These are phyloP conservation scores for Leccinum olivaceoglutinosum DNA, from an alignment of 1,284 basidiomycete species.

Conservation along the genomic window DNA sequence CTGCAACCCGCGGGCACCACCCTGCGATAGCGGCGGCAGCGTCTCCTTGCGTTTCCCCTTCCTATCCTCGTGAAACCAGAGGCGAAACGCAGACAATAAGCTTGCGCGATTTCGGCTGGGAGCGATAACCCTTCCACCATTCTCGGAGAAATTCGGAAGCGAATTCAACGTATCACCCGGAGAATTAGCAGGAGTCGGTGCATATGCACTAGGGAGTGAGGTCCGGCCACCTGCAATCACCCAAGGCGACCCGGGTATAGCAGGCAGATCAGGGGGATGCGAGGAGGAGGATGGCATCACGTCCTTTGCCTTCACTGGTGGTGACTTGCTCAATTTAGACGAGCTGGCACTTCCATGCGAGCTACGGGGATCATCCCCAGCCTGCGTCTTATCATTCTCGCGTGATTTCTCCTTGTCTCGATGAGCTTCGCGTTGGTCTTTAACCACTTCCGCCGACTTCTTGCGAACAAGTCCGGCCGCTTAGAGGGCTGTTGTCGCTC, in stretches of 20 bases:
- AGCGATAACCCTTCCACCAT: constrained; percentile 28
- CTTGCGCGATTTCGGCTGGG: constrained; percentile 59
- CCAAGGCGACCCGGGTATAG: constrained; percentile 63
- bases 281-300: constrained; percentile 32
- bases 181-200: constrained; percentile 49
- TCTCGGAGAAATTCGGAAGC: constrained; percentile 48
- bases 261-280: constrained; percentile 46
- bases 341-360: constrained; percentile 55
- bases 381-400: constrained; percentile 39
- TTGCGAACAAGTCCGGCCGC: constrained; percentile 77
- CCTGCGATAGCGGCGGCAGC: constrained; percentile 27
- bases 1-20: constrained; percentile 17
- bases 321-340: constrained; percentile 63
- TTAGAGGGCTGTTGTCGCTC: constrained; percentile 84
- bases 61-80: constrained; percentile 78
- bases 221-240: constrained; percentile 48
- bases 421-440: constrained; percentile 50
- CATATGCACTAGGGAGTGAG: constrained; percentile 30
- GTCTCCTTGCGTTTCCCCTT: constrained; percentile 69
- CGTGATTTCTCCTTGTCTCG: constrained; percentile 35
- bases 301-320: constrained; percentile 53
- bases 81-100: constrained; percentile 63
- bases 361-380: constrained; percentile 53
- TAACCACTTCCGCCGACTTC: constrained; percentile 68
- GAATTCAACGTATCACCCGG: constrained; percentile 49